Base-by-base conservation (phyloP, 495 filamentous ascomycete genomes). In the Aspergillus taichungensis region DNA sequence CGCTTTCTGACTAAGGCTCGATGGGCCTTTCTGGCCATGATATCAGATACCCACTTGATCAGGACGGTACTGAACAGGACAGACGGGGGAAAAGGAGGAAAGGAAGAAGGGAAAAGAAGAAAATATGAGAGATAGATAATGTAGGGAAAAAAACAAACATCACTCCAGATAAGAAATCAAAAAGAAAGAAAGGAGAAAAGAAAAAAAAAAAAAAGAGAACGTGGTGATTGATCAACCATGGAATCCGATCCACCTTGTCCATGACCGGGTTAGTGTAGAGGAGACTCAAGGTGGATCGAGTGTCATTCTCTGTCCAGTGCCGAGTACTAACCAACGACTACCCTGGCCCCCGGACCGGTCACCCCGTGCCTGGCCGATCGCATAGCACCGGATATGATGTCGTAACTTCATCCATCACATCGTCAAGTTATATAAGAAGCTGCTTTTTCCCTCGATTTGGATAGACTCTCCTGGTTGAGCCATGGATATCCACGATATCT, bases 361-460 rank as follows among this genome's bases (percentile, higher is more conserved):
- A 10, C 12, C 34, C 46, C 50, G 55, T 58, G 39, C 52, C 55
- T 58, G 50, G 55, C 55, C 49, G 51, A 58, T 54, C 55, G 55
- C 51, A 54, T 57, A 57, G 46, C 48, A 49, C 49, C 55, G 55
- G 55, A 29, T 47, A 49, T n/a, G 29, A 33, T 32, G 9, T 42
- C 36, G n/a, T 24, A 24, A 24, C 18, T 24, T 24, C 18, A 24
- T 24, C 18, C 18, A 24, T 24, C 18, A 24, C 18, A 24, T 24
- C 18, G 18, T 24, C 18, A 24, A 24, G 2, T 24, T 24, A 24
- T 24, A 24, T 24, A 24, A 24, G 18, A 24, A 24, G 18, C 18
- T 24, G 18, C 34, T 13, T 3, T 30, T 35, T 31, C 24, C 27
- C 40, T 12, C 13, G 6, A 33, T 33, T 24, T 24, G 4, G 18